Percentiles rank a stretch among this genome's conserved stretches.
These are phyloP conservation scores for Megacollybia marginata DNA, from an alignment of 768 basidiomycete genomes.

Conservation along the genomic window DNA sequence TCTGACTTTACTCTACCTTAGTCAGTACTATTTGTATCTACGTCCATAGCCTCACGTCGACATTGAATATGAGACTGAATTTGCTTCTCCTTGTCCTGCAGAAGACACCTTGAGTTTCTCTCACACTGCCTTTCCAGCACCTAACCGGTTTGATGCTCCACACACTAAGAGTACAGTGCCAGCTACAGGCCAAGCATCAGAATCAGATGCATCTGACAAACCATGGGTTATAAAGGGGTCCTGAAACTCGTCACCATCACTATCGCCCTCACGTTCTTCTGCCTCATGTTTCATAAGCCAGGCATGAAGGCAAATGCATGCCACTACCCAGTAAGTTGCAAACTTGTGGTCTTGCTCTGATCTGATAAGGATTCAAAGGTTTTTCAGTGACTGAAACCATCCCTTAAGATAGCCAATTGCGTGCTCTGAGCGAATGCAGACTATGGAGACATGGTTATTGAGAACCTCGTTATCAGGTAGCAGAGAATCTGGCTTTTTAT, in stretches of 20 bases:
- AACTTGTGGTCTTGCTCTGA: constrained; percentile 6
- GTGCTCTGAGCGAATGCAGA: constrained; percentile 31
- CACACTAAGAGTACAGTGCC: neutral
- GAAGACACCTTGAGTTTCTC: neutral
- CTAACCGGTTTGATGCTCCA: neutral
- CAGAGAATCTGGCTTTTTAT: constrained; percentile 19
- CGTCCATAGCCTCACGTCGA: neutral
- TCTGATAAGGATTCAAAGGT: constrained; percentile 19
- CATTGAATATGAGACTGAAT: neutral
- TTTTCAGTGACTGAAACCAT: too few species aligned
- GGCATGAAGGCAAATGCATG: constrained; percentile 23
- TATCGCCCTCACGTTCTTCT: constrained; percentile 11
- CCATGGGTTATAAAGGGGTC: constrained; percentile 19
- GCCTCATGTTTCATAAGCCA: constrained; percentile 22
- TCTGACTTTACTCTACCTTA: neutral
- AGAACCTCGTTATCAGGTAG: constrained; percentile 19
- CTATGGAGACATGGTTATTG: too few species aligned
- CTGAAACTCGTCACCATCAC: constrained; percentile 1
- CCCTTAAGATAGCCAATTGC: constrained; percentile 35
- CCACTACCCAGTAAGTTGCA: constrained; percentile 22
- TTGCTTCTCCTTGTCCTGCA: neutral
- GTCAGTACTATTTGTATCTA: too few species aligned
- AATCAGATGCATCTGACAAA: constrained; percentile 3
- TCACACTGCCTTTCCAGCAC: neutral
- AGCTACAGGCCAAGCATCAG: neutral